phyloP scores from a whole-genome alignment of 2,329 filamentous ascomycete species.

The Neofusicoccum cordaticola region DNA sequence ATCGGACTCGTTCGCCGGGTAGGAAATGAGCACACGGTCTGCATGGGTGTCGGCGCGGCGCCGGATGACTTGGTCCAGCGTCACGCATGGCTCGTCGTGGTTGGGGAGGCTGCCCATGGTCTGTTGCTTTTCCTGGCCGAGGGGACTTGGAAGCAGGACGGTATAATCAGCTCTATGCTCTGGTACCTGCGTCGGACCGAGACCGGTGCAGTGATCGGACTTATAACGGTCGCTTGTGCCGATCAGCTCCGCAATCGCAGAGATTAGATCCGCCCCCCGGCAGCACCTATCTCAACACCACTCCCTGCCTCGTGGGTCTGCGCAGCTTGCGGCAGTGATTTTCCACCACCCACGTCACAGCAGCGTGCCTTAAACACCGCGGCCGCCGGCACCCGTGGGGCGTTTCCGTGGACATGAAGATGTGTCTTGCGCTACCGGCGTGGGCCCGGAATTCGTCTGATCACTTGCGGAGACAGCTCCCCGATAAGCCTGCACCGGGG shows the following conservation, averaged over 20 bases:
- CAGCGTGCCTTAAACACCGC: neutral
- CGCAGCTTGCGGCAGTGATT: neutral
- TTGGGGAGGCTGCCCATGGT: neutral
- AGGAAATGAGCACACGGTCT: neutral
- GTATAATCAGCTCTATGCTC: neutral
- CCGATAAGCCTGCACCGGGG: no score
- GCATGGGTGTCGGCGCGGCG: conserved; percentile 8
- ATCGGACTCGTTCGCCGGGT: neutral
- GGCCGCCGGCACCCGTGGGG: no score
- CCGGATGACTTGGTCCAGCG: conserved; percentile 11
- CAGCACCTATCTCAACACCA: neutral
- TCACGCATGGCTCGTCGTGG: neutral
- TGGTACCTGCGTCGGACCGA: neutral
- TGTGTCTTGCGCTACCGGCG: no score
- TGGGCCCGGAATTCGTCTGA: no score
- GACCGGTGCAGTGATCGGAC: neutral
- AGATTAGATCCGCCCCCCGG: neutral
- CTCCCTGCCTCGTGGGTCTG: no score
- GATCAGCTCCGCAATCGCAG: conserved; percentile 3
- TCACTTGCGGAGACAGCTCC: no score
- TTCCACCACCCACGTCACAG: neutral
- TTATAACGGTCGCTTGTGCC: neutral
- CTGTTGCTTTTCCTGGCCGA: no score
- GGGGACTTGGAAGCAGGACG: neutral
- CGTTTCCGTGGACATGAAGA: neutral